Base-by-base conservation (phyloP, 2,329 filamentous ascomycete species). In the Akanthomyces muscarius region DNA sequence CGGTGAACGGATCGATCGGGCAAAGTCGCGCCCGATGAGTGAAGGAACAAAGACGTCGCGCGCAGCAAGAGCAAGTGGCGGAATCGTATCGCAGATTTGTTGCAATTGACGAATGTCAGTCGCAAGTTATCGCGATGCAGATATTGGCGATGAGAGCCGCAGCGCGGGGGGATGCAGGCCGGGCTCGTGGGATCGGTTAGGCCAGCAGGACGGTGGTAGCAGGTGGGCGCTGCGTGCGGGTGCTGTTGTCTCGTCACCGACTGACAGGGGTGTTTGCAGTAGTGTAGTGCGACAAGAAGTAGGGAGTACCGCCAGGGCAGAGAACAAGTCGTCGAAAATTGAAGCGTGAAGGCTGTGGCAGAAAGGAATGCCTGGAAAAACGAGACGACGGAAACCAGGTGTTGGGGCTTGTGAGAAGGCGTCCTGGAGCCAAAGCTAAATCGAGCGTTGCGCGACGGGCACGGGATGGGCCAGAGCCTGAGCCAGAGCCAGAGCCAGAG, bases 1-100 rank as follows among this genome's bases (percentile, higher is more conserved):
- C 41, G 64, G 68, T 65, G 63, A 65, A 66, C n/a, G 25, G 36
- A 52, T 13, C 23, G 47, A 23, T 60, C 18, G 47, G 57, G 23
- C 16, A 36, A 33, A 33, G 47, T 36, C 36, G 57, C 36, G 47
- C 38, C 16, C 16, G 16, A 6, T 2, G 47, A 25, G n/a, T 3
- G 21, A 5, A 30, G 18, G 13, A 5, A 36, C 16, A 33, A 1
- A 44, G 38, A 23, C 18, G 57, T 60, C 47, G 38, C 48, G 50
- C 28, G 38, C 28, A 33, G 18, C 28, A 11, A 30, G 41, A 14
- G n/a, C 13, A 53, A 18, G 28, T 14, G 41, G n/a, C 5, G 38
- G 42, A 13, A 41, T 10, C 23, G 3, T 8, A 4, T 44, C 36
- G n/a, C 4, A 36, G 33, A 14, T 33, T 13, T 14, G 18, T 18